phyloP scores from a whole-genome alignment of 306 rosid genomes.

The Argentina anserina region DNA sequence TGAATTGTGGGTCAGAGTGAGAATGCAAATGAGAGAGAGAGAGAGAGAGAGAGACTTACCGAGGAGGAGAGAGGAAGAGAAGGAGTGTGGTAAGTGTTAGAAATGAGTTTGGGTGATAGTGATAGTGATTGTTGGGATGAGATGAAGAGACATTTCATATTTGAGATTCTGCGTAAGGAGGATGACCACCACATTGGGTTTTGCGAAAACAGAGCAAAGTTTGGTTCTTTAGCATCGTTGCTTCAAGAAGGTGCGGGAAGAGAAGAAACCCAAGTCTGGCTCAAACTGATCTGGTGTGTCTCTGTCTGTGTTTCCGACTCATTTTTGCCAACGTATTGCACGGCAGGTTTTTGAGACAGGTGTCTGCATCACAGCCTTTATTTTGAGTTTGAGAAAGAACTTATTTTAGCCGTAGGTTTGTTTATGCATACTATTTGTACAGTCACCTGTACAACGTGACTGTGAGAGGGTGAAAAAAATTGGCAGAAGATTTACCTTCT shows the following conservation, averaged over 20 bases:
- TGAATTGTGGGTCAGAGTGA: background rate
- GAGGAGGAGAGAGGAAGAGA: slow-evolving; percentile 36
- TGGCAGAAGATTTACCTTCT: no score
- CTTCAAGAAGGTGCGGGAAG: slow-evolving; percentile 1
- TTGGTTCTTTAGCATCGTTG: background rate
- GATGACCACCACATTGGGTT: slow-evolving; percentile 41
- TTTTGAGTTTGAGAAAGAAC: no score
- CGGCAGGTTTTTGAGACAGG: no score
- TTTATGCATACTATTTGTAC: no score
- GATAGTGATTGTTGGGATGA: slow-evolving; percentile 21
- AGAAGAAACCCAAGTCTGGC: no score
- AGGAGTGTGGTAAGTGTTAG: background rate
- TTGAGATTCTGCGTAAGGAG: slow-evolving; percentile 26
- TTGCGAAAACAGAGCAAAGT: background rate
- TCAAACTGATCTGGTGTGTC: background rate
- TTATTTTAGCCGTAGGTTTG: no score
- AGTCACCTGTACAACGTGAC: no score
- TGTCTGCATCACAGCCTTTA: no score
- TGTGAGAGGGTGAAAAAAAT: no score
- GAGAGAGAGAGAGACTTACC: slow-evolving; percentile 22
- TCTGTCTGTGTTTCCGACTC: no score
- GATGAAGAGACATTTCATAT: slow-evolving; percentile 35
- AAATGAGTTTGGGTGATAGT: slow-evolving; percentile 22
- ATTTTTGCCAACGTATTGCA: no score
- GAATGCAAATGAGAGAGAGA: no score